Evolutionary conservation across 768 basidiomycete genomes (phyloP).

Genomic region (Suillus hirtellus): DNA sequence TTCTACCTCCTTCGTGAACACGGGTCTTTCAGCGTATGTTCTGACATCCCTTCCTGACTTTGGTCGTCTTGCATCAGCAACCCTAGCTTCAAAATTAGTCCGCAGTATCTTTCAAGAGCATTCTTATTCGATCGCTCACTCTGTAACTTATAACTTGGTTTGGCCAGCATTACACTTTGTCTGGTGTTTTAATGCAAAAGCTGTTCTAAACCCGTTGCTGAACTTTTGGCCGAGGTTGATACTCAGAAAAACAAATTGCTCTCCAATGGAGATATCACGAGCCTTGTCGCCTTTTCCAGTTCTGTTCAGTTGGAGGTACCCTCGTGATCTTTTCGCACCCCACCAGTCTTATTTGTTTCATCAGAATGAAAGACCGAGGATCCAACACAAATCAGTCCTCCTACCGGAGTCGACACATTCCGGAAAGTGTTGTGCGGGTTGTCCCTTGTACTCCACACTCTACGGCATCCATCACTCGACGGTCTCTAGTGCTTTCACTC

Average conservation of each 20-base stretch:
- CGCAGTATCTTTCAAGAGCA: constrained; percentile 24
- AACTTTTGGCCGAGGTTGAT: constrained; percentile 14
- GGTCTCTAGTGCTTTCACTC: background rate
- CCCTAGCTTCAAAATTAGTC: constrained; percentile 19
- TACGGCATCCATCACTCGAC: constrained; percentile 10
- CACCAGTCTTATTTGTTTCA: too few relatives aligned
- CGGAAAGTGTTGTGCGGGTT: constrained; percentile 30
- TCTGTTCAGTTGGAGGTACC: constrained; percentile 25
- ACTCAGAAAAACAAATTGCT: constrained; percentile 19
- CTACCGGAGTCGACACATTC: constrained; percentile 34
- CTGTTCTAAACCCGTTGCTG: background rate
- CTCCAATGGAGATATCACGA: constrained; percentile 21
- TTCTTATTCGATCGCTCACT: constrained; percentile 21
- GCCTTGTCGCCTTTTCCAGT: constrained; percentile 21
- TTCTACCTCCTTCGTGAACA: constrained; percentile 16
- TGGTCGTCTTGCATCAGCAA: constrained; percentile 19
- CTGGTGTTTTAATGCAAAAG: constrained; percentile 15
- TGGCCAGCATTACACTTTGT: too few relatives aligned
- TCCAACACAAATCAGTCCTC: constrained; percentile 33
- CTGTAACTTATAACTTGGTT: too few relatives aligned
- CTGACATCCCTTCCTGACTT: constrained; percentile 24
- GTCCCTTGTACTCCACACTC: constrained; percentile 21
- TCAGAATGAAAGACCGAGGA: constrained; percentile 15
- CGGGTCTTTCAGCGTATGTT: constrained; percentile 27
- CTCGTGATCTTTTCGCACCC: background rate